A percentile compares a stretch with the other conserved stretches of the same genome.
phyloP scores from a whole-genome alignment of 2,329 filamentous ascomycete genomes.

The Colletotrichum eremochloae region DNA sequence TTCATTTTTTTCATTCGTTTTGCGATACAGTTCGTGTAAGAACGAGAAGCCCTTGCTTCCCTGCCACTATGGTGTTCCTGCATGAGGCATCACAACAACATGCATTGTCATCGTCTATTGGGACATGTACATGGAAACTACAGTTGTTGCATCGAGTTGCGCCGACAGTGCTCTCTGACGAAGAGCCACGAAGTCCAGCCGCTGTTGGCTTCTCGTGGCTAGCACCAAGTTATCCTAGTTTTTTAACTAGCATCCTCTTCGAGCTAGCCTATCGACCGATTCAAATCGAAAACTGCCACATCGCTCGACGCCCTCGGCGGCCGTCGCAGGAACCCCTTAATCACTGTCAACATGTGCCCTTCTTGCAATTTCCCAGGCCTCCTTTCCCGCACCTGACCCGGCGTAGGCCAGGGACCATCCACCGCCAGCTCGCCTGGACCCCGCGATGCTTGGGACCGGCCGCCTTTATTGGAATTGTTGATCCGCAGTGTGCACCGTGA shows the following conservation, averaged over 20 bases:
- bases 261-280: conserved; percentile 30
- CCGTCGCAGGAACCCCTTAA: conserved; percentile 36
- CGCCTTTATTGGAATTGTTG: conserved; percentile 14
- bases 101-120: background rate
- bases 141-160: conserved; percentile 1
- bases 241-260: conserved; percentile 10
- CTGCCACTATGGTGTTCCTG: conserved; percentile 15
- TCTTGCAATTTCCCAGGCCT: conserved; percentile 38
- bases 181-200: conserved; percentile 14
- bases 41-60: background rate
- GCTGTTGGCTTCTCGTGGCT: background rate
- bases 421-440: conserved; percentile 28
- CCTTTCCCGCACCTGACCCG: conserved; percentile 28
- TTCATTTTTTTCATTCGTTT: background rate
- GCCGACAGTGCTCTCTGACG: background rate
- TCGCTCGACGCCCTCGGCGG: conserved; percentile 21
- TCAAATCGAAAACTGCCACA: conserved; percentile 8
- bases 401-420: conserved; percentile 12
- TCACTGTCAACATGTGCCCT: conserved; percentile 33
- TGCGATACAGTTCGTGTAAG: background rate
- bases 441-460: conserved; percentile 23
- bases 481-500: conserved; percentile 9
- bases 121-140: too few species aligned
- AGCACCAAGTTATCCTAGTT: conserved; percentile 13
- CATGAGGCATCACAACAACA: conserved; percentile 20